Percentiles rank a stretch among this genome's conserved stretches.
These are phyloP conservation scores for Metschnikowia lochheadii DNA, from an alignment of 805 yeast species.

Conservation along the genomic window DNA sequence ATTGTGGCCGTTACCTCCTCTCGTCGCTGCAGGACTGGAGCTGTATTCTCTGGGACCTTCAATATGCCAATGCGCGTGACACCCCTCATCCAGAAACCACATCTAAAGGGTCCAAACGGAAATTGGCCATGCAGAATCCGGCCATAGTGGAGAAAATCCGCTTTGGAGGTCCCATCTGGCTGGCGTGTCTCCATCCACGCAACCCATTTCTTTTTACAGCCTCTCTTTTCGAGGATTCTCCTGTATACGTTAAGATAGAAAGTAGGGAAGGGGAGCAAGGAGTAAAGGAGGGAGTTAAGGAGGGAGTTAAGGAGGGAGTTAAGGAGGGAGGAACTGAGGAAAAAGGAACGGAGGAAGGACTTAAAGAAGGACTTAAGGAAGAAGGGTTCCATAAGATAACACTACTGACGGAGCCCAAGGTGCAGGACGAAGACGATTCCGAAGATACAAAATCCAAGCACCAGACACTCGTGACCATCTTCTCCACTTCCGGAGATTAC, in stretches of 20 bases:
- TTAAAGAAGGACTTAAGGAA: neutral
- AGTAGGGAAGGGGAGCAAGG: neutral
- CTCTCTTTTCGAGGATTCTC: conserved; percentile 59
- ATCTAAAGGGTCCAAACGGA: too few relatives aligned
- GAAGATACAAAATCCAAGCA: conserved; percentile 23
- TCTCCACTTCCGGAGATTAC: conserved; percentile 50
- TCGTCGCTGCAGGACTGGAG: conserved; percentile 80
- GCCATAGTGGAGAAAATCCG: conserved; percentile 41
- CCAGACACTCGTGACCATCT: conserved; percentile 48
- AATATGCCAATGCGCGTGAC: conserved; percentile 19
- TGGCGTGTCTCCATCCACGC: conserved; percentile 52
- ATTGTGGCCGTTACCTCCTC: conserved; percentile 63
- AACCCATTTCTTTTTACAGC: conserved; percentile 50
- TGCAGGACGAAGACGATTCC: conserved; percentile 2
- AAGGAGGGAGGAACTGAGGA: neutral
- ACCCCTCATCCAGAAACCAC: neutral
- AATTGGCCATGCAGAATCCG: conserved; percentile 13
- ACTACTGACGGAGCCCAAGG: conserved; percentile 18
- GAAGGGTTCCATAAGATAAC: neutral
- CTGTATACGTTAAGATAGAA: conserved; percentile 42
- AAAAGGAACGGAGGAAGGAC: too few relatives aligned
- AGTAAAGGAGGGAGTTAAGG: neutral
- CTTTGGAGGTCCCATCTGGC: conserved; percentile 75
- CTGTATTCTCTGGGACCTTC: conserved; percentile 75
- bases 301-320: neutral